phyloP scores from a whole-genome alignment of 495 filamentous ascomycete species.

The Annulohypoxylon moriforme region DNA sequence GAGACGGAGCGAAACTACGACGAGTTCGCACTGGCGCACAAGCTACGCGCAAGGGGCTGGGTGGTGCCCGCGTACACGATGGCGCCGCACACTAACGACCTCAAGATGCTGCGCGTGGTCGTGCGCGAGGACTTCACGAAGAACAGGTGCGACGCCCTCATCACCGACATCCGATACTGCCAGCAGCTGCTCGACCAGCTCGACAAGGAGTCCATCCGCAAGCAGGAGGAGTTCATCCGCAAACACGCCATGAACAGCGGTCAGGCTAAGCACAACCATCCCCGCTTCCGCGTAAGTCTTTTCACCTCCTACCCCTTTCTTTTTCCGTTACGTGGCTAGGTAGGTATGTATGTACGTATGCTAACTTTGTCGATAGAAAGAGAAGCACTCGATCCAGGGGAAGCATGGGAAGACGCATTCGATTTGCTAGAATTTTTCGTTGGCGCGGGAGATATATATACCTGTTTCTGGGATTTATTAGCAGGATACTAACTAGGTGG shows the following conservation, averaged over 20 bases:
- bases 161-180: slow-evolving; percentile 78
- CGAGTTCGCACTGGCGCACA: slow-evolving; percentile 84
- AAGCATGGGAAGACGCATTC: slow-evolving; percentile 90
- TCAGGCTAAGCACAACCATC: slow-evolving; percentile 69
- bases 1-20: slow-evolving; percentile 73
- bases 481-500: background rate
- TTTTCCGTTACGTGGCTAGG: too few relatives aligned
- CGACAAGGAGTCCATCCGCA: slow-evolving; percentile 73
- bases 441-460: background rate
- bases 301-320: slow-evolving; percentile 8
- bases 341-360: background rate
- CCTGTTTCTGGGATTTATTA: background rate
- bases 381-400: slow-evolving; percentile 87
- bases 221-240: slow-evolving; percentile 72
- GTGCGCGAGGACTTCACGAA: slow-evolving; percentile 89
- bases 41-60: slow-evolving; percentile 86
- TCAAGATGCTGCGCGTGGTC: slow-evolving; percentile 90
- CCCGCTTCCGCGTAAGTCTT: slow-evolving; percentile 65
- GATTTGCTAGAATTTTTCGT: slow-evolving; percentile 71
- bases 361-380: slow-evolving; percentile 57
- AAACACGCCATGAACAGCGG: slow-evolving; percentile 65
- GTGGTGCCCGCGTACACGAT: slow-evolving; percentile 94
- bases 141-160: slow-evolving; percentile 76
- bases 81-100: slow-evolving; percentile 80
- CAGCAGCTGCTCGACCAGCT: slow-evolving; percentile 74